Base-by-base conservation (phyloP, 768 basidiomycete genomes). In the Russula dissimulans region DNA sequence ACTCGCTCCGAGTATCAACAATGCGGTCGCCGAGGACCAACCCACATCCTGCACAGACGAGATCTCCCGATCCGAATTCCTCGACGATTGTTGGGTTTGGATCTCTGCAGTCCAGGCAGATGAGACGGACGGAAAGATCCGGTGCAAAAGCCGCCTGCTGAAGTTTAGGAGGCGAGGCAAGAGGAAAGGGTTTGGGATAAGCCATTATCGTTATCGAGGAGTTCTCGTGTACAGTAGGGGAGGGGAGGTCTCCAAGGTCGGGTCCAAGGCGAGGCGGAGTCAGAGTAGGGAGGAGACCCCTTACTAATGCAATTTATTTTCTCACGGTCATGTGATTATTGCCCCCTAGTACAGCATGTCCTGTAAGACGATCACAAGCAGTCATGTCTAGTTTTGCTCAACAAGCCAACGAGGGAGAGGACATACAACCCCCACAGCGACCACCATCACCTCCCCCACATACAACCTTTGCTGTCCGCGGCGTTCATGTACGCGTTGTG, bases 1-100 rank as follows among this genome's bases (percentile, higher is more conserved):
- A 99, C 86, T 99, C 97, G 76, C 91, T 94, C 72, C 95, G 79
- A 41, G 97, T 98, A 74, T 99, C 97, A 34, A 98, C 95, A 54
- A 99, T 85, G 66, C 93, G 82, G 72, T 98, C 97, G 68, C 95
- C 95, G 64, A 98, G 77, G 67, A 99, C 94, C 67, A 97, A 79
- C 59, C 95, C 93, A 79, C 93, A 95, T 63, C 81, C 81, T 69
- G 88, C 88, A 77, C 95, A 93, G 67, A 98, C 97, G 71, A 98
- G 84, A 76, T 99, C 97, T 69, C 97, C 97, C 66, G 90, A 89
- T 69, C 91, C 90, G 75, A 95, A 98, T 77, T 98, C 93, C 78
- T 99, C 97, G 69, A 94, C 82, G 70, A 99, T 95, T 66, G 94
- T 86, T 14, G 94, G 93, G 69, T 90, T 89, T 58, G 91, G 90